A percentile compares a stretch with the other conserved stretches of the same genome.
Evolutionary conservation across 1,284 basidiomycete genomes (phyloP).

Genomic region (Trametes sp.): DNA sequence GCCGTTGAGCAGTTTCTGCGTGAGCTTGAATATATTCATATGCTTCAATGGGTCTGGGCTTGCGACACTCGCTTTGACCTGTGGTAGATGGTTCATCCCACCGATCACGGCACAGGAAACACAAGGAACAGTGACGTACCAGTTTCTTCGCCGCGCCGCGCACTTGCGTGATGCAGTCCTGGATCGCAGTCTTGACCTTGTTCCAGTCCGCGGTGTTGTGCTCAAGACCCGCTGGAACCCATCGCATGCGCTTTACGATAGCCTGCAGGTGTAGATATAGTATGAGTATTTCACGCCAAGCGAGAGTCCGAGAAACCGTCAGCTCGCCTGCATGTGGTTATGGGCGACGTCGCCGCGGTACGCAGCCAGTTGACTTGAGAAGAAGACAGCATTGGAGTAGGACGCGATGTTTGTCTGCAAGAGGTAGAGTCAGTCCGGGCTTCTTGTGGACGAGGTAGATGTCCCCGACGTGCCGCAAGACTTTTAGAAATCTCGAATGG

Average conservation of each 20-base stretch:
- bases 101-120: no score
- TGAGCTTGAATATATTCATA: not conserved
- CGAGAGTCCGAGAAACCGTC: no score
- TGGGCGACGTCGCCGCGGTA: conserved; percentile 2
- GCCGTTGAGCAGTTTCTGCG: not conserved
- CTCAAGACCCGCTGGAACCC: conserved; percentile 5
- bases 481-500: not conserved
- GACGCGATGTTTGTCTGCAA: not conserved
- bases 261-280: not conserved
- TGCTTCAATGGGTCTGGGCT: no score
- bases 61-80: not conserved
- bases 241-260: conserved; percentile 1
- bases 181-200: not conserved
- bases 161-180: not conserved
- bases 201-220: conserved; percentile 4
- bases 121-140: not conserved
- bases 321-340: conserved; percentile 3
- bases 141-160: not conserved
- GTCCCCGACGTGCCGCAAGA: no score
- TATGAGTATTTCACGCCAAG: no score
- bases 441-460: no score
- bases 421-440: no score
- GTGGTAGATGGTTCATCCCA: no score
- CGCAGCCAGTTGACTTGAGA: conserved; percentile 2
- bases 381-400: conserved; percentile 6